A percentile compares a stretch with the other conserved stretches of the same genome.
Evolutionary conservation across 352 stramenopile genomes (phyloP).

Genomic region (Pythium chondricola): DNA sequence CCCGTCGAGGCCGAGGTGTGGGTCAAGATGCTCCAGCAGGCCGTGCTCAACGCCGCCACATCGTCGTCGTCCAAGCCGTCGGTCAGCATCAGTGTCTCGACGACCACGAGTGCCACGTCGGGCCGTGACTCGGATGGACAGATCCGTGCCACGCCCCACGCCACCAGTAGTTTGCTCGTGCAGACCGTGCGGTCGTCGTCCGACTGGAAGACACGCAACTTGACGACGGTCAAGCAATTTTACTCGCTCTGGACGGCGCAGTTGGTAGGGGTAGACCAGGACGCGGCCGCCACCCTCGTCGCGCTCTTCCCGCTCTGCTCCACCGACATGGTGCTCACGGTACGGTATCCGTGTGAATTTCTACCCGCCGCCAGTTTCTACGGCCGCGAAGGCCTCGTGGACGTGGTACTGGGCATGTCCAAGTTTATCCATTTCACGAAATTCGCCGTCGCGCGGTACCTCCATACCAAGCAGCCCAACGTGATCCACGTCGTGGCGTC

Average conservation of each 20-base stretch:
- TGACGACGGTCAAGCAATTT: conserved; percentile 79
- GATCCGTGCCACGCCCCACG: conserved; percentile 12
- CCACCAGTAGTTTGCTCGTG: conserved; percentile 30
- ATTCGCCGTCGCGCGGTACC: conserved; percentile 63
- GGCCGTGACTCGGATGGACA: conserved; percentile 55
- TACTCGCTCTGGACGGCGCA: conserved; percentile 76
- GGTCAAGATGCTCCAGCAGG: conserved; percentile 80
- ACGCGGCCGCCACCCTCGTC: conserved; percentile 54
- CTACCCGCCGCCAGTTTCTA: conserved; percentile 72
- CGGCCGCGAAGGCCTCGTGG: conserved; percentile 73
- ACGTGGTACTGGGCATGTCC: conserved; percentile 67
- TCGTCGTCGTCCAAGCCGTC: conserved; percentile 47
- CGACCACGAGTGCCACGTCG: conserved; percentile 36
- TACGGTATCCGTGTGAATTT: conserved; percentile 79
- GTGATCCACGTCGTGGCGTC: conserved; percentile 67
- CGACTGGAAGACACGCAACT: conserved; percentile 81
- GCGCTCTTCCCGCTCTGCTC: conserved; percentile 78
- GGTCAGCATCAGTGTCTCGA: conserved; percentile 23
- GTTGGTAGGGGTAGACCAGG: conserved; percentile 59
- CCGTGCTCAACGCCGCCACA: conserved; percentile 47
- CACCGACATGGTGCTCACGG: conserved; percentile 64
- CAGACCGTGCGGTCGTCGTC: conserved; percentile 71
- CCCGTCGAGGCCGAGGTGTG: conserved; percentile 78
- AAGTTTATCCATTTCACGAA: conserved; percentile 71
- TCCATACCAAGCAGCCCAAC: conserved; percentile 78